phyloP scores from a whole-genome alignment of 495 filamentous ascomycete genomes.

The Hyphodiscus hymeniophilus region DNA sequence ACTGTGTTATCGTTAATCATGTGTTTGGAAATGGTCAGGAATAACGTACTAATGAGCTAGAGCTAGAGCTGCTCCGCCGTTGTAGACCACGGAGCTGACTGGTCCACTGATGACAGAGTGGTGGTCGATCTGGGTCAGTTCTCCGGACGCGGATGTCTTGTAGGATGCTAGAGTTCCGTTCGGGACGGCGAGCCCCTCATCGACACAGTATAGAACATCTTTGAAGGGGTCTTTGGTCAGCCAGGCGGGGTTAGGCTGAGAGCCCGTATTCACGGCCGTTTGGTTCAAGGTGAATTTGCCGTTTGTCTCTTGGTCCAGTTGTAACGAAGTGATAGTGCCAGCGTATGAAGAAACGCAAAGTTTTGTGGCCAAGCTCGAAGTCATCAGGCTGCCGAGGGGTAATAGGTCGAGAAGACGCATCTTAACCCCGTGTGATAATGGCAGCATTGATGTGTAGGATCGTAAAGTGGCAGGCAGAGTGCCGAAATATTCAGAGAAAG shows the following conservation, averaged over 20 bases:
- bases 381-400: constrained; percentile 4
- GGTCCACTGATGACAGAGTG: constrained; percentile 30
- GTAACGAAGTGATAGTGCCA: constrained; percentile 47
- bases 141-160: constrained; percentile 26
- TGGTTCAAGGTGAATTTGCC: constrained; percentile 24
- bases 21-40: constrained; percentile 1
- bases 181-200: constrained; percentile 38
- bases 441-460: neutral
- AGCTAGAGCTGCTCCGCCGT: constrained; percentile 31
- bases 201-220: constrained; percentile 49
- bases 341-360: constrained; percentile 57
- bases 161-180: constrained; percentile 38
- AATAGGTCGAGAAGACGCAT: constrained; percentile 5
- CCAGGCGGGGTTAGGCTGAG: constrained; percentile 51
- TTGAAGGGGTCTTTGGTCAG: constrained; percentile 40
- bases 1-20: constrained; percentile 11
- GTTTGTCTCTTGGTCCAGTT: constrained; percentile 27
- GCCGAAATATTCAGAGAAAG: neutral
- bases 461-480: neutral
- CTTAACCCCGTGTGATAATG: neutral
- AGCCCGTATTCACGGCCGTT: constrained; percentile 35
- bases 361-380: constrained; percentile 27
- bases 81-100: constrained; percentile 36
- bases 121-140: constrained; percentile 28
- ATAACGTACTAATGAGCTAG: constrained; percentile 41